Conservation (phyloP, 495 filamentous ascomycete species). For the Rostrohypoxylon terebratum region DNA sequence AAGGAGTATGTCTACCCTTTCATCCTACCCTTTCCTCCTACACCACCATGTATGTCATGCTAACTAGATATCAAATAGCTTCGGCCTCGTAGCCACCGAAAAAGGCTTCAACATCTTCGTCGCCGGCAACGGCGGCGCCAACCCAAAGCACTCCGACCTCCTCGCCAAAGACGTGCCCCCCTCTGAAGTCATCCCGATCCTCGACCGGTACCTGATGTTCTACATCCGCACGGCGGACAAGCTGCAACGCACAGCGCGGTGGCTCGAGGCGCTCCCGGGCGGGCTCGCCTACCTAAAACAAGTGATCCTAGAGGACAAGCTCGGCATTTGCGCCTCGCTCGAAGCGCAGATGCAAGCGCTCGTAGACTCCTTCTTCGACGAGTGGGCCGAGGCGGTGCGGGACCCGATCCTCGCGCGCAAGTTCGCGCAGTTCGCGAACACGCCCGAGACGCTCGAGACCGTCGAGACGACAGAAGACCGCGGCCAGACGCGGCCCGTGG, state of each 20-base stretch:
- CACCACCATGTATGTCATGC: neutral
- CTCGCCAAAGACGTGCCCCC: slow-evolving; percentile 91
- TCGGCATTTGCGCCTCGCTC: slow-evolving; percentile 87
- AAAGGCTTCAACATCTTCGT: slow-evolving; percentile 98
- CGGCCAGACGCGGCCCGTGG: slow-evolving; percentile 78
- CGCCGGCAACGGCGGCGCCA: slow-evolving; percentile 91
- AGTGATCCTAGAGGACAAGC: slow-evolving; percentile 88
- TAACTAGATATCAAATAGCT: slow-evolving; percentile 59
- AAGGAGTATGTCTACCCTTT: slow-evolving; percentile 74
- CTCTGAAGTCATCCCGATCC: slow-evolving; percentile 84
- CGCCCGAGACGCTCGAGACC: slow-evolving; percentile 72
- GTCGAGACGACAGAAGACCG: slow-evolving; percentile 81
- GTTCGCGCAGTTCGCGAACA: slow-evolving; percentile 93
- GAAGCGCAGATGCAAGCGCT: slow-evolving; percentile 92
- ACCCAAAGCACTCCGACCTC: slow-evolving; percentile 86
- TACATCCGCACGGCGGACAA: slow-evolving; percentile 98
- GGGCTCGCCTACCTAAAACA: slow-evolving; percentile 86
- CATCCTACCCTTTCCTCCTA: neutral
- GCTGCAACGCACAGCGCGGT: slow-evolving; percentile 91
- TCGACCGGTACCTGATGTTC: slow-evolving; percentile 95
- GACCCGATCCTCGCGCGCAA: slow-evolving; percentile 73
- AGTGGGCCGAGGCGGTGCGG: slow-evolving; percentile 90
- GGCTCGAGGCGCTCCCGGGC: slow-evolving; percentile 89
- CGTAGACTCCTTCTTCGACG: slow-evolving; percentile 91
- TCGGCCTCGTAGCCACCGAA: slow-evolving; percentile 93